Evolutionary conservation across 768 basidiomycete species (phyloP), one percentile per base, ranked within the genome.

Genomic region (Collybia mongolica): DNA sequence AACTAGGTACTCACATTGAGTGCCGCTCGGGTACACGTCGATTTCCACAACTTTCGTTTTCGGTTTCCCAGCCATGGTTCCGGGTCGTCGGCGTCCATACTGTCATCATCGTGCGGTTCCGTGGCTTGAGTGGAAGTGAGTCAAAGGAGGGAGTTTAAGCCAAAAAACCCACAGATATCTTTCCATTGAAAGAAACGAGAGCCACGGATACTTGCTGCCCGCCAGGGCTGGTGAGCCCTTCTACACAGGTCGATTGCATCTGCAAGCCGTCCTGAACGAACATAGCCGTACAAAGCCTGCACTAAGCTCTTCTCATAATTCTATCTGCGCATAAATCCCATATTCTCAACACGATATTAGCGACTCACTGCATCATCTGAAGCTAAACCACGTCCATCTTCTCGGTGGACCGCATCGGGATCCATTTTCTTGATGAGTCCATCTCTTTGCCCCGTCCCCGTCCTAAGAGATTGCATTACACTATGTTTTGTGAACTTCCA

Each of bases 151-250:
- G 11, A 32, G 32, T 3, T 6, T 11, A 32, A 6, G 11, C 14
- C 32, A 32, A 42, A 17, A 24, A 9, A 69, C 81, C 42, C 56
- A 89, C 89, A 80, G 2, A 94, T 76, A 0, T 81, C 79, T 39
- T 74, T 73, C 88, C 92, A 94, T 26, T 77, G 74, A 60, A 92
- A 95, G 17, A 93, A 65, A 23, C 83, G 66, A 1, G 90, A 87
- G 1, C 96, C 96, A 5, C 89, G 84, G 38, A 98, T 81, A 48
- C 85, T 89, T 1, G 94, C 93, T 2, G 93, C 92, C 19, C 93
- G 78, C 96, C 95, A 98, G 0, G 92, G 88, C 55, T 95, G 90
- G 54, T 93, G 86, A 0, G 88, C 87, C 58, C 82, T 83, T 55
- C 85, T 73, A 62, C 92, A 94, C 15, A 93, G 68, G 28, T 90